Base-by-base conservation (phyloP, 768 basidiomycete genomes). In the Boletus sensibilis region DNA sequence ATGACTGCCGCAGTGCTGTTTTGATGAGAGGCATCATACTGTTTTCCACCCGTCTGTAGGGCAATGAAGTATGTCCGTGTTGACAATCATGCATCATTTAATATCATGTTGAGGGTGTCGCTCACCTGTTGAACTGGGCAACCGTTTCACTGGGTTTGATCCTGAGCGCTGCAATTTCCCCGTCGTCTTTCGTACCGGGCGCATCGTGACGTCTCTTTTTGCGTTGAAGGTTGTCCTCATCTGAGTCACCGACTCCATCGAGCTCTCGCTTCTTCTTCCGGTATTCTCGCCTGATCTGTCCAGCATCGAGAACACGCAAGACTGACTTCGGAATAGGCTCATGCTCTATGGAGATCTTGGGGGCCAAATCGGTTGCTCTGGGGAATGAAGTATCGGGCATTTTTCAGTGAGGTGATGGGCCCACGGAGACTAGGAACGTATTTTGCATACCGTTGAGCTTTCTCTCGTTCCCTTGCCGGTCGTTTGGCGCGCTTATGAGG, bases 121-220 rank as follows among this genome's bases (percentile, higher is more conserved):
- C 82, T 50, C 62, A 90, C 90, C 82, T 77, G 68, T 90, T 87
- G 69, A 91, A 92, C 73, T 90, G 86, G 52, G 81, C 78, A 50
- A 92, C 78, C 1, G 88, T 85, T 69, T 92, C 90, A 42, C 86
- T 83, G 0, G 83, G 82, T 54, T 79, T 76, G 29, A 89, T 90
- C 44, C 64, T 74, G 39, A 86, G 65, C 60, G 68, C 63, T 68
- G 67, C 47, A 54, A 33, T 56, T 35, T 42, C 45, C 12, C 38
- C 56, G 57, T 53, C 58, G 40, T 61, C 59, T 38, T 41, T 61
- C 31, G 50, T 58, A 13, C 55, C 65, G 8, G 59, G 61, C 0
- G 57, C 63, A 21, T 66, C 68, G 21, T 51, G 64, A 64, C 67
- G 67, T 27, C 52, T 57, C 25, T 69, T 71, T 62, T 78, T 77